Evolutionary conservation across 108 stramenopile genomes (phyloP).

Genomic region (Skeletonema grethae): DNA sequence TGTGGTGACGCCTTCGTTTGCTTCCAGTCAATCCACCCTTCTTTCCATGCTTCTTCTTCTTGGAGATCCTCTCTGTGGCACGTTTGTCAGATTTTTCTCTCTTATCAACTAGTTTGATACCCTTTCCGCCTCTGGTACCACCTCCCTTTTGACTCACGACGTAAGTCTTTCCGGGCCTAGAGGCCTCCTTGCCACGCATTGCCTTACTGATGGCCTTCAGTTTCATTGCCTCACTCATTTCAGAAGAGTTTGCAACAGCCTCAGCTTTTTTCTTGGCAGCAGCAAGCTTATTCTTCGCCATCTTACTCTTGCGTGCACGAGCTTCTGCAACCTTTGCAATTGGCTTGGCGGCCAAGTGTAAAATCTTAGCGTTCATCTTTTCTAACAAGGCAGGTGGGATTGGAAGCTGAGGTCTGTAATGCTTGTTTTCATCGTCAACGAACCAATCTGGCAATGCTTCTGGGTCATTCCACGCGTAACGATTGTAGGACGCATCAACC

Average conservation of each 20-base stretch:
- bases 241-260: conserved; percentile 86
- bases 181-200: conserved; percentile 77
- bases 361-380: conserved; percentile 93
- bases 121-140: conserved; percentile 78
- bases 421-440: conserved; percentile 93
- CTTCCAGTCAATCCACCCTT: conserved; percentile 80
- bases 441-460: conserved; percentile 97
- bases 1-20: conserved; percentile 75
- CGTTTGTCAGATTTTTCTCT: conserved; percentile 94
- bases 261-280: conserved; percentile 96
- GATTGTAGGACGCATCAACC: conserved; percentile 99
- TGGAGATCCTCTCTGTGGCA: conserved; percentile 70
- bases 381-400: conserved; percentile 92
- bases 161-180: conserved; percentile 85
- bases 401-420: conserved; percentile 98
- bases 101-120: conserved; percentile 94
- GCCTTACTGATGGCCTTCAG: conserved; percentile 97
- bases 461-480: conserved; percentile 98
- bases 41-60: conserved; percentile 84
- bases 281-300: conserved; percentile 80
- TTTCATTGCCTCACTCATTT: conserved; percentile 96
- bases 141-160: conserved; percentile 90
- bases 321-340: conserved; percentile 99
- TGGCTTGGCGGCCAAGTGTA: conserved; percentile 87
- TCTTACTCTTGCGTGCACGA: conserved; percentile 91